Conservation (phyloP, 2,329 filamentous ascomycete species). For the Periconia macrospinosa region DNA sequence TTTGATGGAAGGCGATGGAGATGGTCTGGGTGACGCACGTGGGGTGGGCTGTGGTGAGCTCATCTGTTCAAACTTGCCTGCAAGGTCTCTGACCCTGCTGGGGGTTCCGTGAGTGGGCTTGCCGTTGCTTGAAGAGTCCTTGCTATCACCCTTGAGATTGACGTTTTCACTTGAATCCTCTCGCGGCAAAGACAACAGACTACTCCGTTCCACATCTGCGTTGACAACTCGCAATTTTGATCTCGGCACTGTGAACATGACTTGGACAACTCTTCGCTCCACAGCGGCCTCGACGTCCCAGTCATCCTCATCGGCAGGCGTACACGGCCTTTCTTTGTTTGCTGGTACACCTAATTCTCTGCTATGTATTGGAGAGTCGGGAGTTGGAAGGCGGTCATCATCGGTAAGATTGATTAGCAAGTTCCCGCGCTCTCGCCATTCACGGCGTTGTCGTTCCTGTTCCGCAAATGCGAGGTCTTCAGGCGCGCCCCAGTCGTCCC, state of each 20-base stretch:
- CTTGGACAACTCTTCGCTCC: conserved; percentile 51
- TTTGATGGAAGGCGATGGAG: conserved; percentile 23
- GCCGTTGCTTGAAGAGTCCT: background rate
- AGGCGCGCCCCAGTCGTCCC: conserved; percentile 39
- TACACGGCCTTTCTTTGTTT: conserved; percentile 21
- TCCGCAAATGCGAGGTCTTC: conserved; percentile 36
- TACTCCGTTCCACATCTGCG: conserved; percentile 34
- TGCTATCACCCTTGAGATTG: background rate
- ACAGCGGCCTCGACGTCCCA: conserved; percentile 56
- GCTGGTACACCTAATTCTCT: conserved; percentile 24
- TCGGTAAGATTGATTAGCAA: conserved; percentile 32
- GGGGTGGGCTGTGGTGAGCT: conserved; percentile 12
- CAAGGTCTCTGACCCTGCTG: conserved; percentile 31
- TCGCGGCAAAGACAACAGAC: conserved; percentile 27
- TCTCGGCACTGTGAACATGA: conserved; percentile 91
- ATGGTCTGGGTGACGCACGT: conserved; percentile 16
- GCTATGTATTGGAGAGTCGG: conserved; percentile 27
- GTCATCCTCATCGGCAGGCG: conserved; percentile 46
- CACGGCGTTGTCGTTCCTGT: conserved; percentile 32
- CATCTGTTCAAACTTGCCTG: conserved; percentile 34
- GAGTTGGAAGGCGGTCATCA: conserved; percentile 29
- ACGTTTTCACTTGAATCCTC: conserved; percentile 15
- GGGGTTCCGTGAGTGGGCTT: conserved; percentile 11
- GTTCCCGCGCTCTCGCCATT: conserved; percentile 33
- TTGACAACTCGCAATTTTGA: conserved; percentile 90